Conservation (phyloP, 352 stramenopile species). For the Pythium angustatum region DNA sequence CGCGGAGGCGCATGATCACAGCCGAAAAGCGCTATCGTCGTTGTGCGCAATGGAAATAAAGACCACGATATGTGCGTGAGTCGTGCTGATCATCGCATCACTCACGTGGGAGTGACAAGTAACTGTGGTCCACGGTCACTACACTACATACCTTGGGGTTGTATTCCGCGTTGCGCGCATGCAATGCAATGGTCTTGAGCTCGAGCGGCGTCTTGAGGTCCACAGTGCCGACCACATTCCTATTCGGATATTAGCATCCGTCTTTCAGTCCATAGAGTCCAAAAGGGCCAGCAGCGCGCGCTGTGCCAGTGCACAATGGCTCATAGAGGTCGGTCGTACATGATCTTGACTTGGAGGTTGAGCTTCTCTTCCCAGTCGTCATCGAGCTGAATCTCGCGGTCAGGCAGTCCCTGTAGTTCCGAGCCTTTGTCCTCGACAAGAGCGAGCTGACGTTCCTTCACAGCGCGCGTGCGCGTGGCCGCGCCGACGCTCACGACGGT, state of each 20-base stretch:
- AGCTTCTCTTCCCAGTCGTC: conserved; percentile 82
- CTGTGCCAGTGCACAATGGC: not conserved
- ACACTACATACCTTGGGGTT: conserved; percentile 98
- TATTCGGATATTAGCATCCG: conserved; percentile 22
- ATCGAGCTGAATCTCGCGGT: conserved; percentile 69
- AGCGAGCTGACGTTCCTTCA: conserved; percentile 75
- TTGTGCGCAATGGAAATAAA: not conserved
- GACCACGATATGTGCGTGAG: not conserved
- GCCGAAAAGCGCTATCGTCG: conserved; percentile 90
- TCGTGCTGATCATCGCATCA: too few relatives aligned
- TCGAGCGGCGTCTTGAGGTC: conserved; percentile 95
- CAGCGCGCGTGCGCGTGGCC: conserved; percentile 37
- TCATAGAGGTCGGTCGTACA: too few relatives aligned
- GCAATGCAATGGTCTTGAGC: conserved; percentile 96
- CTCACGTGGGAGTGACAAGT: too few relatives aligned
- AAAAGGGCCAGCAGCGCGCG: not conserved
- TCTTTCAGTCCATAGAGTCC: not conserved
- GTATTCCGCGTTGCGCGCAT: conserved; percentile 99
- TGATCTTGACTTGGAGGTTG: conserved; percentile 82
- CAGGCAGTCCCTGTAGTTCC: conserved; percentile 45
- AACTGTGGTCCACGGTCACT: too few relatives aligned
- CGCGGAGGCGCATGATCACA: conserved; percentile 94
- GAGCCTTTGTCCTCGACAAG: conserved; percentile 46
- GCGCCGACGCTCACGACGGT: conserved; percentile 26
- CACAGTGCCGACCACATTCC: conserved; percentile 95